Evolutionary conservation across 2,329 filamentous ascomycete species (phyloP).

Genomic region (Paraconiothyrium sp.): DNA sequence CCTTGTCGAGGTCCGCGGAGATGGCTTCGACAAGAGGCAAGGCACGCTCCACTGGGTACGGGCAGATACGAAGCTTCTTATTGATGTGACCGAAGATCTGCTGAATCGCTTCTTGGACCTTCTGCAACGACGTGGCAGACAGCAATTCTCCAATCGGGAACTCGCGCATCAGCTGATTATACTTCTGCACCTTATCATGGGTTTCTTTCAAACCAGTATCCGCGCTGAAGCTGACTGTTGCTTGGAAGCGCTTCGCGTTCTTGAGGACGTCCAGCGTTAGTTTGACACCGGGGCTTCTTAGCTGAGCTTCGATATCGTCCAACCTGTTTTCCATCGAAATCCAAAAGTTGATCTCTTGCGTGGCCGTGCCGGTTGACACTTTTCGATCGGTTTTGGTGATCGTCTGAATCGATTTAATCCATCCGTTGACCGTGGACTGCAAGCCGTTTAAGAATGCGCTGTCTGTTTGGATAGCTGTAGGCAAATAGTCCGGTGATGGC

Average conservation of each 20-base stretch:
- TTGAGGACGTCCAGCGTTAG: conserved; percentile 94
- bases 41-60: conserved; percentile 91
- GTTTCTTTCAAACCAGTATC: conserved; percentile 97
- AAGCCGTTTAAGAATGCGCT: conserved; percentile 93
- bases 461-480: conserved; percentile 79
- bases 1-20: conserved; percentile 87
- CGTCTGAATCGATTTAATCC: conserved; percentile 98
- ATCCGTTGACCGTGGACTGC: conserved; percentile 92
- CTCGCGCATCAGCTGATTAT: conserved; percentile 98
- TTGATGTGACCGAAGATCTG: conserved; percentile 95
- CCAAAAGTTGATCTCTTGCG: conserved; percentile 99
- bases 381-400: conserved; percentile 96
- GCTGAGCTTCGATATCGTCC: conserved; percentile 88
- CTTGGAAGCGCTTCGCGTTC: conserved; percentile 97
- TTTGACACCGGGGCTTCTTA: conserved; percentile 86
- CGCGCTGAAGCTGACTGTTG: conserved; percentile 93
- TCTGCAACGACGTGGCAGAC: conserved; percentile 87
- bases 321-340: conserved; percentile 94
- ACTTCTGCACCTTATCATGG: conserved; percentile 95
- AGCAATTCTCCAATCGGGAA: conserved; percentile 95
- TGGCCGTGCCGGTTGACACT: conserved; percentile 78
- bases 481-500: conserved; percentile 81
- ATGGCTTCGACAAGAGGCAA: conserved; percentile 96
- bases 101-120: conserved; percentile 86
- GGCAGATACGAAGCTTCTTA: conserved; percentile 96